Base-by-base conservation (phyloP, 208 protist species). In the Crithidia acanthocephali region DNA sequence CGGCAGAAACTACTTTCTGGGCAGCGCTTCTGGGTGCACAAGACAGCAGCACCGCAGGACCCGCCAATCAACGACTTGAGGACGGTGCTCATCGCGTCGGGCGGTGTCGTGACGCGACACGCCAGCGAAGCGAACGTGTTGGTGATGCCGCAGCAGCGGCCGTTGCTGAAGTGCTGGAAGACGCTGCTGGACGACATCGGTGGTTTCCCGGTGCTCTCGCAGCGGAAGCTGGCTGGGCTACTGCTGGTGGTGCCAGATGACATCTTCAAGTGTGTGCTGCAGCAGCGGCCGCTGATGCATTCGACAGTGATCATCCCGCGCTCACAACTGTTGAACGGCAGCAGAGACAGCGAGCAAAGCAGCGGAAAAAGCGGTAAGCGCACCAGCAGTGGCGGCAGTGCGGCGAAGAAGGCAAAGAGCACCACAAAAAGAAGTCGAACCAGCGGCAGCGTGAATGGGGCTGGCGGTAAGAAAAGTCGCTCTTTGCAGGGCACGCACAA, bases 1-100 rank as follows among this genome's bases (percentile, higher is more conserved):
- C 84, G 90, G 13, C 82, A 88, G 58, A 32, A 28, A 4, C 77
- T 95, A 13, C 81, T 95, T 16, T 44, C 67, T 0, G 66, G 60
- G 4, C 70, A 78, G 15, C 15, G 58, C 0, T 85, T 95, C 61
- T 95, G 81, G 80, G 76, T 95, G 27, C 90, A 95, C 71, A 72
- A 74, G 40, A 27, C 74, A 15, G 61, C 85, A 0, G 16, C 59
- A 2, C 90, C 90, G 51, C 90, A 95, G 53, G 79, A 90, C 2
- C 79, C 85, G 18, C 85, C 86, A 1, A 71, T 81, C 30, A 95
- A 95, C 48, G 86, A 95, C 32, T 53, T 95, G 18, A 79, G 80
- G 40, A 81, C 62, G 20, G 86, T 91, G 11, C 68, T 95, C 45
- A 27, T 70, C 8, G 86, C 86, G 0, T 92, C 90, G 0, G 90